Conservation (phyloP, 2,329 filamentous ascomycete species). For the Botrytis byssoidea region DNA sequence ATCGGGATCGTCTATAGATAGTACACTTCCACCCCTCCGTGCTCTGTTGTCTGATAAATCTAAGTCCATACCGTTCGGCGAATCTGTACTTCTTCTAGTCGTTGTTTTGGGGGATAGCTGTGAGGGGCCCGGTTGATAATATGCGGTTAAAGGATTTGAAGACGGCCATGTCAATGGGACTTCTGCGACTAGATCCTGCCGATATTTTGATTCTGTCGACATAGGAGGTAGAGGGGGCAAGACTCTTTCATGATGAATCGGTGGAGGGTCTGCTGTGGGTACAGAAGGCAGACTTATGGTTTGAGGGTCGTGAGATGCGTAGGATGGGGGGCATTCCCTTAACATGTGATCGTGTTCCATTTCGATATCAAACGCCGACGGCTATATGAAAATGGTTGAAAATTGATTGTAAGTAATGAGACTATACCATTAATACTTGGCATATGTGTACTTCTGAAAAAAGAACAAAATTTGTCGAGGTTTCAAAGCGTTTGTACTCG, state of each 20-base stretch:
- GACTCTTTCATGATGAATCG: conserved; percentile 36
- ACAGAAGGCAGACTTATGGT: conserved; percentile 34
- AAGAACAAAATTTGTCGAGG: not conserved
- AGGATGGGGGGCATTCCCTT: conserved; percentile 35
- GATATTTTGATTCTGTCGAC: conserved; percentile 29
- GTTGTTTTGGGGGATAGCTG: conserved; percentile 35
- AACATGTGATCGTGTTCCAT: conserved; percentile 40
- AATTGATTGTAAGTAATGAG: not conserved
- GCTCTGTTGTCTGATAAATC: conserved; percentile 36
- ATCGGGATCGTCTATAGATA: conserved; percentile 61
- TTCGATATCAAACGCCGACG: conserved; percentile 29
- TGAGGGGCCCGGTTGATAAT: conserved; percentile 38
- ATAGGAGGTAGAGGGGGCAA: conserved; percentile 36
- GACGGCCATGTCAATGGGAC: conserved; percentile 37
- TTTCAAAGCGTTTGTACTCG: not conserved
- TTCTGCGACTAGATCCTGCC: conserved; percentile 28
- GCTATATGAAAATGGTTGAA: conserved; percentile 9
- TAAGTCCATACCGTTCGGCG: conserved; percentile 36
- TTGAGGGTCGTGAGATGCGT: conserved; percentile 37
- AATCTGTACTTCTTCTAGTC: conserved; percentile 28
- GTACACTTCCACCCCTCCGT: conserved; percentile 37
- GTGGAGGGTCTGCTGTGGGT: conserved; percentile 34
- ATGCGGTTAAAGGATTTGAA: conserved; percentile 39
- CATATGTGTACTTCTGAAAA: not conserved
- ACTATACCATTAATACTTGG: not conserved